Percentiles rank a stretch among this genome's conserved stretches.
Conservation (phyloP, 164 flowering plant species). For the Aristolochia californica region DNA sequence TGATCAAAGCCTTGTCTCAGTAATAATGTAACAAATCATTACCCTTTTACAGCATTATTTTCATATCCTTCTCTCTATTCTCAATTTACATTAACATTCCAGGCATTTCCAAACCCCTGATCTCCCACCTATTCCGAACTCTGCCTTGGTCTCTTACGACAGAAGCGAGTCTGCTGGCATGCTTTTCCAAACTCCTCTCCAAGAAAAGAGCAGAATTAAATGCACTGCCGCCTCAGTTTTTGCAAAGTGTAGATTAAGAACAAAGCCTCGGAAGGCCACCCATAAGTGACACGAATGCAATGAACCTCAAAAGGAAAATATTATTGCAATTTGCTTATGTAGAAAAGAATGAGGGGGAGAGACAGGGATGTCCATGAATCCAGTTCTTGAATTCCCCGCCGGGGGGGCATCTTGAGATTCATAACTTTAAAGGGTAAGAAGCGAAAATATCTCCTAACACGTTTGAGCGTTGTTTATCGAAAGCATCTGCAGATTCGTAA, state of each 20-base stretch:
- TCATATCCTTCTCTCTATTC: too few species aligned
- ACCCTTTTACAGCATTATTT: too few species aligned
- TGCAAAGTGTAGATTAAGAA: background rate
- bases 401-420: background rate
- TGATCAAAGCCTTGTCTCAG: too few species aligned
- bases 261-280: background rate
- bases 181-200: too few species aligned
- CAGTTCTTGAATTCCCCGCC: constrained; percentile 1
- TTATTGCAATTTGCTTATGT: constrained; percentile 11
- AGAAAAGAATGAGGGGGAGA: background rate
- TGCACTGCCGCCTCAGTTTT: too few species aligned
- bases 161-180: too few species aligned
- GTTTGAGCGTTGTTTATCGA: background rate
- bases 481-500: constrained; percentile 1
- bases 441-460: constrained; percentile 2
- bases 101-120: background rate
- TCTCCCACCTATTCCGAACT: background rate
- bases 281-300: constrained; percentile 4
- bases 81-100: background rate
- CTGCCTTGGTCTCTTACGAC: background rate
- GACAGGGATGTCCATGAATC: constrained; percentile 3
- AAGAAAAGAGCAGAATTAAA: too few species aligned
- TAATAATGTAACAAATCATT: too few species aligned
- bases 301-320: constrained; percentile 4
- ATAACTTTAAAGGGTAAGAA: constrained; percentile 4